Evolutionary conservation across 2,329 filamentous ascomycete species (phyloP), one percentile per base, ranked within the genome.

Genomic region (Neonectria coccinea): DNA sequence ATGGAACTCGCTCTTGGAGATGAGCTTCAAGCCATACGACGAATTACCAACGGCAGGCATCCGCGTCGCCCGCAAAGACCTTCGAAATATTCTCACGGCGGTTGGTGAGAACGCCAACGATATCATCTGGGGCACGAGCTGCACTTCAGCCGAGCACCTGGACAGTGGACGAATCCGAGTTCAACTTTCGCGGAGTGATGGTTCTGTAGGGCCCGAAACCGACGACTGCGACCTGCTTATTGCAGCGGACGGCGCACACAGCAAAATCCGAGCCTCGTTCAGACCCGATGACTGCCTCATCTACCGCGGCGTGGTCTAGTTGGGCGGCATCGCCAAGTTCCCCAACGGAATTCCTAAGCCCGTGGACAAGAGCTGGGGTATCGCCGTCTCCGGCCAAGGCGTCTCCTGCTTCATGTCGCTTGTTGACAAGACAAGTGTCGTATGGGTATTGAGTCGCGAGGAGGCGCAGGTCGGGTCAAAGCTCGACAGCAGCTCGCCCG

Each of bases 191-290:
- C 53, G 48, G 6, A 41, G n/a, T 29, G 41, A 47, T 41, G 29
- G 29, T 10, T 10, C 52, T 20, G 39, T 2, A 33, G 7, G 14
- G 10, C 8, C 36, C 12, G 39, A 41, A 10, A 52, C 27, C 6
- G 52, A 56, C 10, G 57, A 55, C 27, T 79, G 78, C 61, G 80
- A 82, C 65, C 50, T 83, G 14, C 70, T 83, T 4, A 70, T 83
- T 42, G 80, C 76, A 7, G 79, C 80, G 1, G 81, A 83, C 68
- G 81, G 81, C 1, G 73, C 77, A 3, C 73, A 71, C 33, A 81
- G 79, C 67, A 78, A 76, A 66, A 71, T 82, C 10, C 71, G 81
- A 41, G 67, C 69, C 3, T 60, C 59, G 5, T 60, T 83, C 12
- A 72, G 79, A 31, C 79, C 79, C 22, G 67, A 74, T 5, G 78